phyloP scores from a whole-genome alignment of 331 rosid species.

The Cydonia oblonga region DNA sequence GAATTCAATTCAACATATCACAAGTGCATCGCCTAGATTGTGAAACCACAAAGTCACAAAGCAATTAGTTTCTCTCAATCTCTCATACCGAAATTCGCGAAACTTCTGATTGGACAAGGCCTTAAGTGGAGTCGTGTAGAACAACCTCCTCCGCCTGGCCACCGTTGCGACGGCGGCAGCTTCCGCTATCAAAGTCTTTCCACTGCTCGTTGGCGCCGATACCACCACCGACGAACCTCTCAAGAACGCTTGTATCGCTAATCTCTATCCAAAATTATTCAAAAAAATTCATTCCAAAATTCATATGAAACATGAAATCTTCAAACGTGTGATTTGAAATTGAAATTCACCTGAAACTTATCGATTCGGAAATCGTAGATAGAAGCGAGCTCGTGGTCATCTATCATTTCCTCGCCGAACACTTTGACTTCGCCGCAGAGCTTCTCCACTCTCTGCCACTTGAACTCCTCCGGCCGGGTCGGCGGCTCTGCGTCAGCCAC shows the following conservation, averaged over 20 bases:
- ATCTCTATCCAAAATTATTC: conserved; percentile 37
- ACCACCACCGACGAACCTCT: conserved; percentile 93
- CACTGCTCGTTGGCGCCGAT: conserved; percentile 96
- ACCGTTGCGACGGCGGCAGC: conserved; percentile 89
- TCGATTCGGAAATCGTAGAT: conserved; percentile 79
- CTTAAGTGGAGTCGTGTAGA: conserved; percentile 94
- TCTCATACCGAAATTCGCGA: conserved; percentile 76
- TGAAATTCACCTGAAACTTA: conserved; percentile 63
- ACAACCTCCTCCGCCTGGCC: conserved; percentile 60
- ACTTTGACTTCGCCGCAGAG: conserved; percentile 53
- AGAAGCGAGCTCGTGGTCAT: conserved; percentile 67
- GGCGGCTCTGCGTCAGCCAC: conserved; percentile 10
- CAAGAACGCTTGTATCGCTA: conserved; percentile 77
- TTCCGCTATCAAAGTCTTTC: conserved; percentile 92
- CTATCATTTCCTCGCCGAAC: conserved; percentile 70
- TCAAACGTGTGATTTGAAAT: neutral
- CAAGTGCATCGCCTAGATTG: neutral
- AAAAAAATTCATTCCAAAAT: neutral
- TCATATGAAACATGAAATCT: neutral
- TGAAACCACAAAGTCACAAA: neutral
- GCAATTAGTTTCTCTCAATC: neutral
- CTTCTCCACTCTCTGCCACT: conserved; percentile 93
- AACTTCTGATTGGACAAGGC: conserved; percentile 96
- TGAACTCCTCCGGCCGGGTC: conserved; percentile 32
- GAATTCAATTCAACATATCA: neutral